Evolutionary conservation across 2,329 filamentous ascomycete species (phyloP), one percentile per base, ranked within the genome.

Genomic region (Colletotrichum siamense): DNA sequence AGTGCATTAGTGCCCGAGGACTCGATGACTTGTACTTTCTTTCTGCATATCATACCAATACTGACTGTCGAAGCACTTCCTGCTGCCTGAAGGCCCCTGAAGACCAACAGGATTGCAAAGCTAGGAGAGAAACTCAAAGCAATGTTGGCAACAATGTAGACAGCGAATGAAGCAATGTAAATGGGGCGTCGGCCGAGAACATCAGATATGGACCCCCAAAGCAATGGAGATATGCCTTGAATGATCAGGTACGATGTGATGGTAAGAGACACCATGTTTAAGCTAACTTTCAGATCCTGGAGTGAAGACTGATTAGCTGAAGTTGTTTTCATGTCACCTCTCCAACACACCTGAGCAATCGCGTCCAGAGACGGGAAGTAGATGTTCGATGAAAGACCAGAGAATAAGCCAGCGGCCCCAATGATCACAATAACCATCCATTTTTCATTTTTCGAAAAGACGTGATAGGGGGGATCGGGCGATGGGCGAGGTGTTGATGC

Each of bases 181-280:
- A 87, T 84, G 0, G 83, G 82, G 13, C 89, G 84, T 4, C 89
- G 84, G 0, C 89, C 89, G 12, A 86, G 77, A 0, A 82, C 82
- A 77, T 91, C 89, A 1, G 88, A 88, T 10, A 91, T 81, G 0
- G 88, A 84, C 8, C 86, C 87, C 86, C 87, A 90, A 68, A 90
- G 82, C 5, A 86, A 82, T 0, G 89, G 88, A 5, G 87, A 85
- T 18, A 90, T 80, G 7, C 87, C 89, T 80, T 91, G 89, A 7
- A 89, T 82, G 66, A 90, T 83, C 80, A 89, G 86, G 78, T 90
- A 91, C 4, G 84, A 81, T 0, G 87, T 88, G 12, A 88, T 83
- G 7, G 86, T 87, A 9, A 88, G 79, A 64, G 83, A 84, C 10
- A 88, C 81, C 32, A 79, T 72, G 12, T 78, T 77, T 1, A 81